phyloP scores from a whole-genome alignment of 805 yeast genomes.

The Jamesozyma jinghongensis region DNA sequence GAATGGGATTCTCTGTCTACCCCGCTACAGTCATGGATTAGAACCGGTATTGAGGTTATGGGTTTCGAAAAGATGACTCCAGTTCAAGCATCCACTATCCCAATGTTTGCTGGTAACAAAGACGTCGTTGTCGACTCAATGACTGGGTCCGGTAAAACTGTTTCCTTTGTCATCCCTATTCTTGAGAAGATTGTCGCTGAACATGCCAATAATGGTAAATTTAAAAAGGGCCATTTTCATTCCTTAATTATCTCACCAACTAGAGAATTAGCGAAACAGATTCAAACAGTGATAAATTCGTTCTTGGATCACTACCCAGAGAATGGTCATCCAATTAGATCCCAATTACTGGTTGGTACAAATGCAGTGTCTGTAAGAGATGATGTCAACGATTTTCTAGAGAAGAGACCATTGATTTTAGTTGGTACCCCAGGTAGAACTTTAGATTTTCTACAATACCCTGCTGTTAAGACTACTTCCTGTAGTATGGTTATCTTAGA shows the following conservation, averaged over 20 bases:
- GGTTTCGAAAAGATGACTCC: constrained; percentile 88
- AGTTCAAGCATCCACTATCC: constrained; percentile 92
- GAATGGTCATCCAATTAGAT: constrained; percentile 33
- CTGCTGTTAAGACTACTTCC: constrained; percentile 50
- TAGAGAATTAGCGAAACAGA: constrained; percentile 62
- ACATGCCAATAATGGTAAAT: constrained; percentile 22
- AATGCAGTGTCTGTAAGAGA: constrained; percentile 55
- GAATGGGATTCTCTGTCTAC: constrained; percentile 52
- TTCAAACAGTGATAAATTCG: constrained; percentile 52
- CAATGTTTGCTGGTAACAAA: constrained; percentile 70
- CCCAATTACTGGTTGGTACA: constrained; percentile 49
- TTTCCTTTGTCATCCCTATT: constrained; percentile 81
- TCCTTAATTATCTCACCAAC: constrained; percentile 65
- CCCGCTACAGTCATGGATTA: constrained; percentile 59
- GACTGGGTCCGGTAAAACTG: constrained; percentile 96
- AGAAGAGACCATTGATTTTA: constrained; percentile 57
- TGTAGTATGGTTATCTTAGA: constrained; percentile 75
- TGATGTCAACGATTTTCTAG: constrained; percentile 53
- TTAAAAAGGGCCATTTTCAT: constrained; percentile 57
- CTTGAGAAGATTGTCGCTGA: constrained; percentile 50
- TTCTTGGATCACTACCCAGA: constrained; percentile 53
- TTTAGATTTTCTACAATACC: constrained; percentile 54
- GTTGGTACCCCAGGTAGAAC: constrained; percentile 92
- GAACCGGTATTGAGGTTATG: constrained; percentile 55
- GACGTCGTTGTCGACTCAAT: constrained; percentile 97